Evolutionary conservation across 352 stramenopile species (phyloP).

Genomic region (Phytopythium kandeliae): DNA sequence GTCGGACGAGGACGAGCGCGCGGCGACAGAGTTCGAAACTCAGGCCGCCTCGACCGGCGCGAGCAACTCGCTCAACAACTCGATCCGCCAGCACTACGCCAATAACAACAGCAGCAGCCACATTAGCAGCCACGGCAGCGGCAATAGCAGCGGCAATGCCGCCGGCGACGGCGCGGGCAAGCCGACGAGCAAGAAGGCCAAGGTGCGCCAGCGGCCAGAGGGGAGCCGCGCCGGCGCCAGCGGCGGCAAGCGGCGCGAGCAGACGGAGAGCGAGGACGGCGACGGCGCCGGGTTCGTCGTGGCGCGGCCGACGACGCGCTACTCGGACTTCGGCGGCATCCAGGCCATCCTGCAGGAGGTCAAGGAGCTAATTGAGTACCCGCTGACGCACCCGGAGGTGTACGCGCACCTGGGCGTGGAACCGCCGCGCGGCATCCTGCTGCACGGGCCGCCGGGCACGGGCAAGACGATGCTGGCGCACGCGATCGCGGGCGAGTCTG

Average conservation of each 20-base stretch:
- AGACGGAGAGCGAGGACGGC: background rate
- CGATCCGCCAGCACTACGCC: conserved; percentile 73
- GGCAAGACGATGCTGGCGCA: conserved; percentile 93
- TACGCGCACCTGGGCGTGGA: conserved; percentile 92
- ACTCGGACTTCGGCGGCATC: conserved; percentile 88
- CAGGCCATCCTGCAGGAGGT: conserved; percentile 86
- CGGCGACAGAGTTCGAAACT: conserved; percentile 39
- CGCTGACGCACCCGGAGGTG: conserved; percentile 91
- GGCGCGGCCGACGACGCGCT: conserved; percentile 66
- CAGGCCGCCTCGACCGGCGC: conserved; percentile 21
- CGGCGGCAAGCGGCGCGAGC: conserved; percentile 2
- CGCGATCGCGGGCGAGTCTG: conserved; percentile 91
- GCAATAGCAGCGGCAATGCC: background rate
- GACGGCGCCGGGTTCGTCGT: conserved; percentile 61
- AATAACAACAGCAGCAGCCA: conserved; percentile 9
- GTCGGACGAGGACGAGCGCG: conserved; percentile 62
- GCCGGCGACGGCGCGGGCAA: conserved; percentile 11
- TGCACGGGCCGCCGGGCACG: conserved; percentile 91
- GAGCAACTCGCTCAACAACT: conserved; percentile 69
- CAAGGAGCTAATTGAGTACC: conserved; percentile 94
- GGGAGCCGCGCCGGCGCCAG: conserved; percentile 11
- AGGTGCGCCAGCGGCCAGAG: conserved; percentile 40
- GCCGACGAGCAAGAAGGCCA: conserved; percentile 64
- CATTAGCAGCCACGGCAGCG: background rate
- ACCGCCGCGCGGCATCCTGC: conserved; percentile 87